Evolutionary conservation across 1,139 yeast species (phyloP).

Genomic region (Saccharomyces hybrid): DNA sequence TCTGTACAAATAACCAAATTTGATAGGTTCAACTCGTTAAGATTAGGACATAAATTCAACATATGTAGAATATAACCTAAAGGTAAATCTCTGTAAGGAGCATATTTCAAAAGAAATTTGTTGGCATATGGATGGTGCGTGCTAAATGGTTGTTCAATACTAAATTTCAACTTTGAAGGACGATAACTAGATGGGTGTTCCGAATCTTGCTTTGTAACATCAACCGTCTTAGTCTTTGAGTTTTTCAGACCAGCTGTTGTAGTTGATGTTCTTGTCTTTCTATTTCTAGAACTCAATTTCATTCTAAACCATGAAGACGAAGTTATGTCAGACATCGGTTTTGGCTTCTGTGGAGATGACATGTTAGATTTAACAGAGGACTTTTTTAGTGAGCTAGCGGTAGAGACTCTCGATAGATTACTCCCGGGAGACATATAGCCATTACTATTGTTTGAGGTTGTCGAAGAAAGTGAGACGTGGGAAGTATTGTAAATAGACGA

Average conservation of each 20-base stretch:
- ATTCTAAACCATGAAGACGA: conserved; percentile 7
- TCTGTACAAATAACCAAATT: conserved; percentile 51
- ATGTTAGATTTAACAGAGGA: not conserved
- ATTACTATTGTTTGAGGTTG: not conserved
- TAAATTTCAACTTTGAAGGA: not conserved
- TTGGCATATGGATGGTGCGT: conserved; percentile 52
- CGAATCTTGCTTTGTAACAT: not conserved
- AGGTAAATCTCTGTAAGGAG: conserved; percentile 59
- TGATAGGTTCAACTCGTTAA: conserved; percentile 45
- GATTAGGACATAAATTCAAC: conserved; percentile 50
- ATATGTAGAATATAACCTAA: conserved; percentile 59
- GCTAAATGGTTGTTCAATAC: conserved; percentile 10
- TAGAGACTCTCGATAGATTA: not conserved
- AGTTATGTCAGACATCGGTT: not conserved
- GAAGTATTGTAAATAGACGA: conserved; percentile 15
- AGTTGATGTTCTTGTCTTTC: not conserved
- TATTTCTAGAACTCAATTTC: conserved; percentile 3
- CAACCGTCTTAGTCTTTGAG: not conserved
- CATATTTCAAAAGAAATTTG: conserved; percentile 48
- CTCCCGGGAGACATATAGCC: not conserved
- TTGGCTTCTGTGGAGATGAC: not conserved
- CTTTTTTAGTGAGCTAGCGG: not conserved
- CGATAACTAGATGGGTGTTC: not conserved
- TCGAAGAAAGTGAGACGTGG: conserved; percentile 10
- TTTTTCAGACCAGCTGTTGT: not conserved